Evolutionary conservation across 306 rosid species (phyloP).

Genomic region (Citrullus amarus): DNA sequence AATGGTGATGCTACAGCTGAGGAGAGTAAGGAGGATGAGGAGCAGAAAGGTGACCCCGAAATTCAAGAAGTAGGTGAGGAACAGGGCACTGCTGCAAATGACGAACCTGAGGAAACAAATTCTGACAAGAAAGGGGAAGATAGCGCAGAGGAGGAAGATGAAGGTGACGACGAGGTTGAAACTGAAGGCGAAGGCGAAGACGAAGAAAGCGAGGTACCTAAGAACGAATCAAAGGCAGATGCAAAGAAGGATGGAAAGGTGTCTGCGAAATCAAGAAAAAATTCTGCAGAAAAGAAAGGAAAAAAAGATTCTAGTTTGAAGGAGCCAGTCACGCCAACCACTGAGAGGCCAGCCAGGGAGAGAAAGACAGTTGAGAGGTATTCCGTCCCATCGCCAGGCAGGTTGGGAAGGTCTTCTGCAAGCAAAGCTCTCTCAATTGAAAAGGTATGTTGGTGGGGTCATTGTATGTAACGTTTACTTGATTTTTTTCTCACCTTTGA

Average conservation of each 20-base stretch:
- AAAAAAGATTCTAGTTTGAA: slow-evolving; percentile 9
- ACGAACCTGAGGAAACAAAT: neutral
- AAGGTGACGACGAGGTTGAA: slow-evolving; percentile 5
- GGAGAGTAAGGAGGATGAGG: neutral
- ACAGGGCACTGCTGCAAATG: neutral
- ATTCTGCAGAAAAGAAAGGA: slow-evolving; percentile 12
- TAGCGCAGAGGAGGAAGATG: slow-evolving; percentile 8
- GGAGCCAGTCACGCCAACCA: slow-evolving; percentile 37
- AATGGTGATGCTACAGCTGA: neutral
- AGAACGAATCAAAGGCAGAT: slow-evolving; percentile 14
- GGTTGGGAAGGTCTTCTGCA: slow-evolving; percentile 37
- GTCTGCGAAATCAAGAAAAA: slow-evolving; percentile 17
- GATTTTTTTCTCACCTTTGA: neutral
- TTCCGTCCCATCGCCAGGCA: slow-evolving; percentile 36
- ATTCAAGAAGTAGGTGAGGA: neutral
- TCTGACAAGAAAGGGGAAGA: slow-evolving; percentile 7
- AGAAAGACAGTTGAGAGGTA: slow-evolving; percentile 75
- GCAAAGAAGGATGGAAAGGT: slow-evolving; percentile 11
- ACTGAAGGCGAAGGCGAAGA: slow-evolving; percentile 5
- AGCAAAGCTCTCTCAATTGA: slow-evolving; percentile 53
- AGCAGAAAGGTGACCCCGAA: neutral
- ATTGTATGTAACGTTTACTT: neutral
- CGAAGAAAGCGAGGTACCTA: slow-evolving; percentile 8
- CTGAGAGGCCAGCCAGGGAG: slow-evolving; percentile 83
- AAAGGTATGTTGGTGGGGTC: slow-evolving; percentile 31